phyloP scores from a whole-genome alignment of 495 filamentous ascomycete genomes.

The Lichenothelia convexa region DNA sequence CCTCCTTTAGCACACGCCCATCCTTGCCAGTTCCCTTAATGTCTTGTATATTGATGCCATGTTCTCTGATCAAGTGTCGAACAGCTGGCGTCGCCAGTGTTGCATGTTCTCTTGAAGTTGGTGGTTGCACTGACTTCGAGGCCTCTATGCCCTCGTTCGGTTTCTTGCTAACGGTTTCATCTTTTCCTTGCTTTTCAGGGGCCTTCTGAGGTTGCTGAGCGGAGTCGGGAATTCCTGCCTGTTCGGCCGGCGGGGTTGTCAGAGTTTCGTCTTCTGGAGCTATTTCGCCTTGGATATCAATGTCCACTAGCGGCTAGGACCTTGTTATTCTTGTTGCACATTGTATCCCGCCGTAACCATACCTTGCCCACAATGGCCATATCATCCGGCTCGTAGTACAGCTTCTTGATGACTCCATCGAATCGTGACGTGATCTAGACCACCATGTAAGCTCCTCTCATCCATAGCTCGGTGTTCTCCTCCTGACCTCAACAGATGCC shows the following conservation, averaged over 20 bases:
- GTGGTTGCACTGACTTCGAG: neutral
- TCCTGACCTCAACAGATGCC: constrained; percentile 68
- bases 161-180: neutral
- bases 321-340: too few relatives aligned
- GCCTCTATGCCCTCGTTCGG: neutral
- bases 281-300: constrained; percentile 49
- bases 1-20: constrained; percentile 82
- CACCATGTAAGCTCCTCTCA: constrained; percentile 2
- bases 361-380: constrained; percentile 77
- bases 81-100: constrained; percentile 83
- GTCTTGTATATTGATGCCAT: constrained; percentile 55
- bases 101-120: constrained; percentile 31
- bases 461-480: neutral
- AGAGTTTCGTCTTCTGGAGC: constrained; percentile 35
- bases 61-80: constrained; percentile 63
- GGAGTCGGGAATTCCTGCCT: neutral
- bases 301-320: constrained; percentile 49
- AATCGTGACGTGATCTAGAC: constrained; percentile 86
- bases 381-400: constrained; percentile 89
- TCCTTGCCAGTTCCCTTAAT: constrained; percentile 78
- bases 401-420: constrained; percentile 86
- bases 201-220: neutral
- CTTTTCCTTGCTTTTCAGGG: neutral
- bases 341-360: too few relatives aligned
- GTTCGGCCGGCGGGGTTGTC: neutral